These are phyloP conservation scores for Erigeron philadelphicus DNA, from an alignment of 140 eudicot genomes.

Conservation along the genomic window DNA sequence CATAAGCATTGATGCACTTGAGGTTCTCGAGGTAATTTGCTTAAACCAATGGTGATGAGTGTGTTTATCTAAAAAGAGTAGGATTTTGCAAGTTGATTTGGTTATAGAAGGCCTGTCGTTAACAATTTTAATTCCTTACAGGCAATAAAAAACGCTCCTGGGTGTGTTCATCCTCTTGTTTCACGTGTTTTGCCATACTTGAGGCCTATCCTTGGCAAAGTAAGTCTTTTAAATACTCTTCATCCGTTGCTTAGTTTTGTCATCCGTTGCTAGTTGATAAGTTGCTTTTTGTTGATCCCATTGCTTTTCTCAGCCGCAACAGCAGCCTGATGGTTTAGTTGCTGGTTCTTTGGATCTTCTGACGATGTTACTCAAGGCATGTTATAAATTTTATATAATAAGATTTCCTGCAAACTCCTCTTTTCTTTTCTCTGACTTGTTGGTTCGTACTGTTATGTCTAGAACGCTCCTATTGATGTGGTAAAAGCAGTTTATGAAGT, in stretches of 20 bases:
- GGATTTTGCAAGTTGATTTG: conserved; percentile 10
- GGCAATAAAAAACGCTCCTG: conserved; percentile 93
- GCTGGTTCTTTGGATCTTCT: conserved; percentile 95
- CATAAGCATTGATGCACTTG: conserved; percentile 87
- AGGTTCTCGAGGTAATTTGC: conserved; percentile 79
- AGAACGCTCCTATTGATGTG: conserved; percentile 76
- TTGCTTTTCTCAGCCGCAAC: conserved; percentile 60
- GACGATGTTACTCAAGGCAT: conserved; percentile 80
- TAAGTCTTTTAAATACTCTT: conserved; percentile 29
- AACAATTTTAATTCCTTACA: conserved; percentile 28
- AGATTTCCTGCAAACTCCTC: background rate
- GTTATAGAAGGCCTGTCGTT: background rate
- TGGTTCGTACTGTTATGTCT: conserved; percentile 16
- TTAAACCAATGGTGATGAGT: conserved; percentile 16
- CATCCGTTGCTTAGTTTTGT: background rate
- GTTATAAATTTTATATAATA: conserved; percentile 9
- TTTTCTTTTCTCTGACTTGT: conserved; percentile 13
- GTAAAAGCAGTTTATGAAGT: conserved; percentile 71
- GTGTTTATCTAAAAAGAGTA: background rate
- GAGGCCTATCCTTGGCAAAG: conserved; percentile 76
- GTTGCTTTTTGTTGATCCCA: conserved; percentile 26
- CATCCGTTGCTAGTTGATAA: background rate
- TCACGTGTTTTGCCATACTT: conserved; percentile 72
- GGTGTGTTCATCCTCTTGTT: conserved; percentile 82
- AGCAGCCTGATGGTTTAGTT: conserved; percentile 86